phyloP scores from a whole-genome alignment of 495 filamentous ascomycete species.

The Hyaloscypha variabilis region DNA sequence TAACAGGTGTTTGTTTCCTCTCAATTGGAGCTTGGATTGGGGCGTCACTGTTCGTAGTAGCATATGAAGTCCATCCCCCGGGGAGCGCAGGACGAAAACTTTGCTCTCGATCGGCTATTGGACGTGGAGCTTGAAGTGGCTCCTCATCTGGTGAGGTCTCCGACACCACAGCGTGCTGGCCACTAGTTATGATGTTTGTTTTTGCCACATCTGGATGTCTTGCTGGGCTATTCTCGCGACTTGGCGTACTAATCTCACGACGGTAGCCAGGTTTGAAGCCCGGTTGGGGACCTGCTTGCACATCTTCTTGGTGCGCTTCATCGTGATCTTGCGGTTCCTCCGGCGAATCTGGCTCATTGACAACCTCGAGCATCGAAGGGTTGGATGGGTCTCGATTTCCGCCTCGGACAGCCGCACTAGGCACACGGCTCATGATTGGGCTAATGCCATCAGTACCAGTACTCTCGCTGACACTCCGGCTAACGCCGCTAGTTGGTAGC shows the following conservation, averaged over 20 bases:
- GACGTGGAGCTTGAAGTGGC: constrained; percentile 22
- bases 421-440: constrained; percentile 64
- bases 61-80: constrained; percentile 66
- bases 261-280: constrained; percentile 59
- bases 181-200: constrained; percentile 39
- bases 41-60: constrained; percentile 31
- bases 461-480: constrained; percentile 64
- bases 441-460: constrained; percentile 61
- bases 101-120: constrained; percentile 32
- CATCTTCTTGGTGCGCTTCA: not conserved
- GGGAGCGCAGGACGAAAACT: constrained; percentile 63
- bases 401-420: constrained; percentile 40
- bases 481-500: constrained; percentile 46
- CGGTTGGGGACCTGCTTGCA: constrained; percentile 9
- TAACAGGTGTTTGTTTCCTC: constrained; percentile 32
- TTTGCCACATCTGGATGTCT: constrained; percentile 55
- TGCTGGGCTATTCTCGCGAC: constrained; percentile 64
- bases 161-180: constrained; percentile 43
- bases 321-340: not conserved
- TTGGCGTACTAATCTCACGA: constrained; percentile 63
- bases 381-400: constrained; percentile 45
- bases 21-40: constrained; percentile 28
- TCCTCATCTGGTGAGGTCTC: constrained; percentile 19
- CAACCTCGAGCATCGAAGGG: constrained; percentile 61
- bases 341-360: constrained; percentile 38